A percentile compares a stretch with the other conserved stretches of the same genome.
Conservation (phyloP, 2,329 filamentous ascomycete species). For the Aureobasidium musti region DNA sequence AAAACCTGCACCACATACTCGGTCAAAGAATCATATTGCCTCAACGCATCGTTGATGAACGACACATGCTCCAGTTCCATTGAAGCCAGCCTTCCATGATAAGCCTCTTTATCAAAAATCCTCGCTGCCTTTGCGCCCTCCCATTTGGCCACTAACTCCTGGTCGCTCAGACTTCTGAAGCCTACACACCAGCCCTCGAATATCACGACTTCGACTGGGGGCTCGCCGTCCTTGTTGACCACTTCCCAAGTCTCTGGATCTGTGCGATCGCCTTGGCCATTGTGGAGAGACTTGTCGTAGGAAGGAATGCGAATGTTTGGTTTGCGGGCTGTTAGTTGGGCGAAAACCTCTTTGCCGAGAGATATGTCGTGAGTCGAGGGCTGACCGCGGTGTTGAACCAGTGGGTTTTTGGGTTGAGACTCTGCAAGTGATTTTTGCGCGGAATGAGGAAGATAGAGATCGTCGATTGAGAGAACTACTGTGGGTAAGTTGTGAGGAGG, state of each 20-base stretch:
- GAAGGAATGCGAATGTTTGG: slow-evolving; percentile 64
- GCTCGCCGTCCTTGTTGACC: slow-evolving; percentile 55
- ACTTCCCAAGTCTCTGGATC: slow-evolving; percentile 62
- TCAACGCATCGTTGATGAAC: slow-evolving; percentile 61
- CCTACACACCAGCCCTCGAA: slow-evolving; percentile 93
- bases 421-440: slow-evolving; percentile 67
- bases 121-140: slow-evolving; percentile 54
- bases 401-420: slow-evolving; percentile 67
- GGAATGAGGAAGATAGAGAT: slow-evolving; percentile 78
- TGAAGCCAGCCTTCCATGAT: slow-evolving; percentile 55
- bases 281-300: slow-evolving; percentile 81
- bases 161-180: slow-evolving; percentile 66
- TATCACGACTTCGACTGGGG: slow-evolving; percentile 63
- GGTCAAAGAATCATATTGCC: slow-evolving; percentile 61
- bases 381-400: slow-evolving; percentile 80
- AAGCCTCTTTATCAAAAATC: slow-evolving; percentile 46
- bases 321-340: slow-evolving; percentile 54
- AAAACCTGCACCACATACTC: slow-evolving; percentile 42
- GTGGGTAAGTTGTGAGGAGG: slow-evolving; percentile 62
- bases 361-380: slow-evolving; percentile 79
- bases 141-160: slow-evolving; percentile 58
- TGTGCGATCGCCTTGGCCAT: slow-evolving; percentile 73
- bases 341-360: slow-evolving; percentile 65
- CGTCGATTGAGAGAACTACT: slow-evolving; percentile 79
- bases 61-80: slow-evolving; percentile 59